phyloP scores from a whole-genome alignment of 805 yeast genomes.

The Kazachstania kunashirensis region DNA sequence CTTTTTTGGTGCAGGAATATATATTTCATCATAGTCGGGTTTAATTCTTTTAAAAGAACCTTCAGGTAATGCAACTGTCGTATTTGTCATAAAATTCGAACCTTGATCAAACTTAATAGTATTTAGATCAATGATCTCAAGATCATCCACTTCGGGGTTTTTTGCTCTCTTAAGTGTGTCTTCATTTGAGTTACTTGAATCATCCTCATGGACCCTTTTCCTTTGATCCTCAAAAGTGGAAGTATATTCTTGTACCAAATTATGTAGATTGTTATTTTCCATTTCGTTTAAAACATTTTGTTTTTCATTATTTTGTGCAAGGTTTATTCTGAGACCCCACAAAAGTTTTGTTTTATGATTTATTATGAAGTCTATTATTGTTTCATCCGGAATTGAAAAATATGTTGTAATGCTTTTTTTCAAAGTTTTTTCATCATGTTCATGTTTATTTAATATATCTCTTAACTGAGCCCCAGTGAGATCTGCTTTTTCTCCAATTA shows the following conservation, averaged over 20 bases:
- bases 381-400: conserved; percentile 43
- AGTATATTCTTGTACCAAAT: conserved; percentile 38
- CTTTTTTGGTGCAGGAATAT: conserved; percentile 75
- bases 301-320: conserved; percentile 32
- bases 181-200: conserved; percentile 21
- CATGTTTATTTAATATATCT: conserved; percentile 33
- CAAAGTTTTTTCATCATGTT: conserved; percentile 34
- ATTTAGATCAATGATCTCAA: conserved; percentile 47
- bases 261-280: conserved; percentile 33
- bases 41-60: conserved; percentile 74
- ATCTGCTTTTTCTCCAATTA: conserved; percentile 30
- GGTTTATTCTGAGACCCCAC: conserved; percentile 43
- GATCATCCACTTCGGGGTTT: neutral
- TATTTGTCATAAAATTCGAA: conserved; percentile 51
- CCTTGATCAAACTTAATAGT: conserved; percentile 64
- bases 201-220: conserved; percentile 8
- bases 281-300: conserved; percentile 35
- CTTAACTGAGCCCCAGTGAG: conserved; percentile 9
- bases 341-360: conserved; percentile 43
- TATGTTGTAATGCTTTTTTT: conserved; percentile 47
- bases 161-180: neutral
- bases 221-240: too few relatives aligned
- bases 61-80: conserved; percentile 65
- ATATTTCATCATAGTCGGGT: conserved; percentile 75
- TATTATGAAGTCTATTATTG: conserved; percentile 39